Evolutionary conservation across 768 basidiomycete species (phyloP), one percentile per base, ranked within the genome.

Genomic region (Termitomyces sp.): DNA sequence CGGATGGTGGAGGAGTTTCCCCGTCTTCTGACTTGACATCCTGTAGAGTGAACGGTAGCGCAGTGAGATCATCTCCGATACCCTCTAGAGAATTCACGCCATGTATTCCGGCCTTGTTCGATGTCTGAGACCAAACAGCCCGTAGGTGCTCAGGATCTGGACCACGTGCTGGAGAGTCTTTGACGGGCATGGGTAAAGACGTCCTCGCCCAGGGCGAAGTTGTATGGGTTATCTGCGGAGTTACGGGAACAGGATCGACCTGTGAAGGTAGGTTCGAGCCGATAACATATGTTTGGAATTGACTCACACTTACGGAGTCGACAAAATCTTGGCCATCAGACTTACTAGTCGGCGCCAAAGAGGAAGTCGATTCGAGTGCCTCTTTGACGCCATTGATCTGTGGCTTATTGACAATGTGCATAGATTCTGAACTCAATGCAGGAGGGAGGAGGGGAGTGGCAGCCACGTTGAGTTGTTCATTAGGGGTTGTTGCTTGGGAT

Each of bases 21-120:
- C 89, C 91, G 63, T 89, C 90, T 66, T 92, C 91, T 11, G 90
- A 89, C 68, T 92, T 93, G 51, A 92, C 87, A 55, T 94, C 92
- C 65, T 89, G 90, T 34, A 93, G 68, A 5, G 87, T 87, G 70
- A 90, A 90, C 11, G 91, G 90, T 31, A 94, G 75, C 23, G 86
- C 77, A 31, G 87, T 86, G 54, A 92, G 75, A 65, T 95, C 93
- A 65, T 93, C 91, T 27, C 85, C 84, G 55, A 95, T 91, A 17
- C 86, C 87, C 66, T 92, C 86, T 57, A 95, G 73, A 2, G 92
- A 94, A 69, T 95, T 95, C 23, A 88, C 79, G 9, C 82, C 75
- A 57, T 85, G 82, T 34, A 81, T 69, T 52, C 79, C 82, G n/a
- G 84, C 77, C 68, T 88, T 87, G 67, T 85, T 84, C 4, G 90